A percentile compares a stretch with the other conserved stretches of the same genome.
These are phyloP conservation scores for Termitomyces sp. DNA, from an alignment of 768 basidiomycete species.

Conservation along the genomic window DNA sequence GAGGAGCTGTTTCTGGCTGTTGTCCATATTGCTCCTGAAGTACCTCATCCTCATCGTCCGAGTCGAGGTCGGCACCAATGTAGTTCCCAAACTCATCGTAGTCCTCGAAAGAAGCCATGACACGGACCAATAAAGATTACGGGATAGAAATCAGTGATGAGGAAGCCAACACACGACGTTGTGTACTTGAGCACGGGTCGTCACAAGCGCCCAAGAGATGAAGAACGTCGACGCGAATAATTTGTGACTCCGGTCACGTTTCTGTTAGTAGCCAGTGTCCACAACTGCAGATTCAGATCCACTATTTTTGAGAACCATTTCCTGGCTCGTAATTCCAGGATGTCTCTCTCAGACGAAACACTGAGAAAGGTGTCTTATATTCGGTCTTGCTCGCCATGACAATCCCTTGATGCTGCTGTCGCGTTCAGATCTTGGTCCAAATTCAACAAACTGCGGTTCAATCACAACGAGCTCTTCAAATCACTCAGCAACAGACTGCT, in stretches of 20 bases:
- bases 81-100: constrained; percentile 98
- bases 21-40: constrained; percentile 44
- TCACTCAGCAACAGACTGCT: constrained; percentile 70
- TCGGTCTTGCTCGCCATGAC: constrained; percentile 7
- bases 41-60: constrained; percentile 70
- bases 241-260: constrained; percentile 28
- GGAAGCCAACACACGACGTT: not conserved
- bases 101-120: constrained; percentile 63
- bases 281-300: not conserved
- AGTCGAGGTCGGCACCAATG: constrained; percentile 91
- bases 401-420: constrained; percentile 17
- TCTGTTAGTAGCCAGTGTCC: not conserved
- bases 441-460: constrained; percentile 89
- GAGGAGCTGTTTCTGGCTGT: constrained; percentile 39
- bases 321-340: constrained; percentile 5
- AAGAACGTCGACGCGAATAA: constrained; percentile 17
- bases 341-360: constrained; percentile 24
- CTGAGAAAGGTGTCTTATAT: constrained; percentile 53
- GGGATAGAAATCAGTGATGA: not conserved
- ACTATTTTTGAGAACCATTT: not conserved
- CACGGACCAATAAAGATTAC: constrained; percentile 3
- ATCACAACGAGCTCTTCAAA: constrained; percentile 72
- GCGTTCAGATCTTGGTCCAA: constrained; percentile 77
- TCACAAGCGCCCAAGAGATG: constrained; percentile 4
- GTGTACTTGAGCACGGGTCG: not conserved